phyloP scores from a whole-genome alignment of 2,329 filamentous ascomycete species.

The Microdochium bolleyi region DNA sequence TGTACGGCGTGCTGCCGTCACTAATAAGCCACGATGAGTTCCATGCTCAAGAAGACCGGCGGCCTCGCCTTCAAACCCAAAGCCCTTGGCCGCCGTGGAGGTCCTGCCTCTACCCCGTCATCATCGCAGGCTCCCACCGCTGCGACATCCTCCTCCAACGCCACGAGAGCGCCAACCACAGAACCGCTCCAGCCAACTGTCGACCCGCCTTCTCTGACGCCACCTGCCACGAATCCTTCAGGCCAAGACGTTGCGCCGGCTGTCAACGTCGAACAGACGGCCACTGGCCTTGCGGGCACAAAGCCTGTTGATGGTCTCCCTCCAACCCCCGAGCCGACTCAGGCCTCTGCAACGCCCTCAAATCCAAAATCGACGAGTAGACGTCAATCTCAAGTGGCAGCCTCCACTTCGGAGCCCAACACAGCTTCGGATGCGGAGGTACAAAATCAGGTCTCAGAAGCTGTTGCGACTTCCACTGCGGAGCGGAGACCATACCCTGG shows the following conservation, averaged over 20 bases:
- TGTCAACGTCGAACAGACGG: not conserved
- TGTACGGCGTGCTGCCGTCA: not conserved
- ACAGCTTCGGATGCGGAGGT: not conserved
- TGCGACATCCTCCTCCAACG: conserved; percentile 10
- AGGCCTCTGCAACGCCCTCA: not conserved
- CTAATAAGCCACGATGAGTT: conserved; percentile 42
- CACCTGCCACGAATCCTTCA: not conserved
- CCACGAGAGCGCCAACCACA: conserved; percentile 13
- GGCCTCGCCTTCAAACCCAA: conserved; percentile 63
- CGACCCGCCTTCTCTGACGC: not conserved
- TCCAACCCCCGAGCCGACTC: not conserved
- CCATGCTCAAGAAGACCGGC: conserved; percentile 60
- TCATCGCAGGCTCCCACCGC: conserved; percentile 11
- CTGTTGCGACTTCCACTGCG: not conserved
- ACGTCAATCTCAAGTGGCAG: not conserved
- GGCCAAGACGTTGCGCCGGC: not conserved
- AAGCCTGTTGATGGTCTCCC: not conserved
- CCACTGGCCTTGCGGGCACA: not conserved
- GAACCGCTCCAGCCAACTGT: conserved; percentile 10
- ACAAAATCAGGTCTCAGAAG: not conserved
- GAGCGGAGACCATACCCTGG: too few relatives aligned
- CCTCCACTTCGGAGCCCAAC: not conserved
- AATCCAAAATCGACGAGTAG: not conserved
- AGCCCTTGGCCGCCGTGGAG: conserved; percentile 45
- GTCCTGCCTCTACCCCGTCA: conserved; percentile 28